Percentiles rank a stretch among this genome's conserved stretches.
Evolutionary conservation across 2,329 filamentous ascomycete species (phyloP).

Genomic region (Balansia obtecta): DNA sequence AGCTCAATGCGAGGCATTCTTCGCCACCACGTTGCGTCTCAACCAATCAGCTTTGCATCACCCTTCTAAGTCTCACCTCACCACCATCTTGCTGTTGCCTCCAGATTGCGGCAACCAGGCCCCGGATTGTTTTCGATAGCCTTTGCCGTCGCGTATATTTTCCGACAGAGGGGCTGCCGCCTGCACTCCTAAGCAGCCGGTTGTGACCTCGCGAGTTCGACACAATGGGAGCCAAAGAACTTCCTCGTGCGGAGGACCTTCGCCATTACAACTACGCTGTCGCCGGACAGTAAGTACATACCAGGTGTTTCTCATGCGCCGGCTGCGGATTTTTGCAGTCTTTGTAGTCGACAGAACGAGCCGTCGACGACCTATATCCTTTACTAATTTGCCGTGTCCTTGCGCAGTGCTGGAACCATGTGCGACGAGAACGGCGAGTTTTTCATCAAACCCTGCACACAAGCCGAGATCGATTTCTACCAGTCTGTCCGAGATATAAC

Average conservation of each 20-base stretch:
- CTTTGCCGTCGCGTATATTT: too few species aligned
- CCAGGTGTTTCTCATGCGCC: neutral
- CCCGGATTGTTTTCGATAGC: neutral
- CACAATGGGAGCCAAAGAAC: slow-evolving; percentile 19
- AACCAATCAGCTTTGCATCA: neutral
- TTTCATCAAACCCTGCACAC: slow-evolving; percentile 88
- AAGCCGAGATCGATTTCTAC: slow-evolving; percentile 82
- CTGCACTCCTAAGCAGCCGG: neutral
- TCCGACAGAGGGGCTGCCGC: neutral
- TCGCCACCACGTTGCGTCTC: neutral
- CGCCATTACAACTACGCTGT: slow-evolving; percentile 63
- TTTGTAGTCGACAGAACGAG: too few species aligned
- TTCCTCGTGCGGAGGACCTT: slow-evolving; percentile 49
- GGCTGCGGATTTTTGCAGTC: too few species aligned
- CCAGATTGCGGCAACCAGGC: neutral
- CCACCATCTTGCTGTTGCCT: neutral
- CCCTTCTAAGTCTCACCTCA: neutral
- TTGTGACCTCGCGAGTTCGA: neutral
- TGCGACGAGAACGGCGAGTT: slow-evolving; percentile 72
- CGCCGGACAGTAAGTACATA: slow-evolving; percentile 63
- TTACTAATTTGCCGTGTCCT: neutral
- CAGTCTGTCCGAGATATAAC: slow-evolving; percentile 40
- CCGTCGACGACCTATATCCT: too few species aligned
- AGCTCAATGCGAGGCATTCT: neutral
- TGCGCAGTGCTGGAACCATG: slow-evolving; percentile 70